These are phyloP conservation scores for Allantophomopsis lycopodina DNA, from an alignment of 2,329 filamentous ascomycete species.

Conservation along the genomic window DNA sequence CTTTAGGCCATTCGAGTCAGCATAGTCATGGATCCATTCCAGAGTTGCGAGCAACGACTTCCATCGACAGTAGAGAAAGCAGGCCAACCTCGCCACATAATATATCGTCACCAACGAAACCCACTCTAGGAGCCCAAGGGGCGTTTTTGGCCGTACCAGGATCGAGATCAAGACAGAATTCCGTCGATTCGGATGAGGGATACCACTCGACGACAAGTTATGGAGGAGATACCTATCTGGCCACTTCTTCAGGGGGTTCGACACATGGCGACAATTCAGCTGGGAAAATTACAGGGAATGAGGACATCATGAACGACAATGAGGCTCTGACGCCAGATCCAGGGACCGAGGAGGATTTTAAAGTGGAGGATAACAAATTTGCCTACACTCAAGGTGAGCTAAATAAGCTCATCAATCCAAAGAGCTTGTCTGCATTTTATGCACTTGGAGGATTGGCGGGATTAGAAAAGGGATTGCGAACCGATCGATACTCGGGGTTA, in stretches of 20 bases:
- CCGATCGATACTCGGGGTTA: conserved; percentile 49
- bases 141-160: conserved; percentile 51
- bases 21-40: conserved; percentile 17
- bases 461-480: conserved; percentile 59
- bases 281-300: conserved; percentile 21
- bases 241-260: conserved; percentile 21
- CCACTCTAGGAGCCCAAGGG: conserved; percentile 29
- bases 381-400: conserved; percentile 62
- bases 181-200: conserved; percentile 46
- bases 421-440: conserved; percentile 61
- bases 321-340: conserved; percentile 41
- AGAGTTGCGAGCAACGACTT: conserved; percentile 36
- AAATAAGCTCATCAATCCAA: conserved; percentile 68
- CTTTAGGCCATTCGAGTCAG: conserved; percentile 11
- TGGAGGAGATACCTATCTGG: conserved; percentile 37
- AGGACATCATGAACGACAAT: conserved; percentile 33
- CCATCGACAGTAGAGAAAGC: conserved; percentile 46
- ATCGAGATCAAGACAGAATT: conserved; percentile 48
- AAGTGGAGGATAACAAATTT: conserved; percentile 54
- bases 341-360: conserved; percentile 56
- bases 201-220: conserved; percentile 34
- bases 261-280: conserved; percentile 26
- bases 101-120: conserved; percentile 45
- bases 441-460: conserved; percentile 61
- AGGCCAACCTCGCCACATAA: conserved; percentile 55